Conservation (phyloP, 257 asterid genomes). For the Forsythia suspensa region DNA sequence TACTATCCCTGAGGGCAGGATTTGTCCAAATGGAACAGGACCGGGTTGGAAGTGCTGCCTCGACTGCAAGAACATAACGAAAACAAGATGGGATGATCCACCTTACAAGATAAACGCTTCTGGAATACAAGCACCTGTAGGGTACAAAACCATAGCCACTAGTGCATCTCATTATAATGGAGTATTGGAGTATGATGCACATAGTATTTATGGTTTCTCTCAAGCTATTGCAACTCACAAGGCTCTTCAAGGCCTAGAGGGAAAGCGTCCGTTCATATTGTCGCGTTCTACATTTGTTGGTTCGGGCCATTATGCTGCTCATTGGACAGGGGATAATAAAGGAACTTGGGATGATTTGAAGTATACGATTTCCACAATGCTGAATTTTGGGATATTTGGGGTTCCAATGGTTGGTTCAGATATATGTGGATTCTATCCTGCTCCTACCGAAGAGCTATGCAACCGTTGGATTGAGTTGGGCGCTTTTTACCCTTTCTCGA, state of each 20-base stretch:
- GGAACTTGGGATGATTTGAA: slow-evolving; percentile 92
- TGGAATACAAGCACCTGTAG: slow-evolving; percentile 65
- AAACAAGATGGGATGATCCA: slow-evolving; percentile 88
- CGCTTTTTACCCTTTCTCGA: slow-evolving; percentile 89
- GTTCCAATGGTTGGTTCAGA: slow-evolving; percentile 99
- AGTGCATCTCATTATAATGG: slow-evolving; percentile 83
- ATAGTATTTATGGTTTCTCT: slow-evolving; percentile 82
- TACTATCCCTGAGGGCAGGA: slow-evolving; percentile 60
- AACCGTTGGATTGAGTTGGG: slow-evolving; percentile 97
- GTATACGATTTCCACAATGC: slow-evolving; percentile 74
- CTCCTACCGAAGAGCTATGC: slow-evolving; percentile 88
- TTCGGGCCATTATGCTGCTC: slow-evolving; percentile 82
- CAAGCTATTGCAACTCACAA: slow-evolving; percentile 80
- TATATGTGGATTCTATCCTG: slow-evolving; percentile 92
- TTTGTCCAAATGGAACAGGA: slow-evolving; percentile 78
- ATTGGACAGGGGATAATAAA: slow-evolving; percentile 96
- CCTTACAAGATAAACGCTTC: slow-evolving; percentile 96
- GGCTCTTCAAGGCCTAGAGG: slow-evolving; percentile 65
- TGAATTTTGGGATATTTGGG: slow-evolving; percentile 87
- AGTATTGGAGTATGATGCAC: slow-evolving; percentile 88
- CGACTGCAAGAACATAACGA: slow-evolving; percentile 80
- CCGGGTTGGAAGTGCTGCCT: slow-evolving; percentile 94
- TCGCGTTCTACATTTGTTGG: slow-evolving; percentile 88
- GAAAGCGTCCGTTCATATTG: slow-evolving; percentile 84
- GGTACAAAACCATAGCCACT: slow-evolving; percentile 89